phyloP scores from a whole-genome alignment of 495 filamentous ascomycete species.

The Margaritispora aquatica region DNA sequence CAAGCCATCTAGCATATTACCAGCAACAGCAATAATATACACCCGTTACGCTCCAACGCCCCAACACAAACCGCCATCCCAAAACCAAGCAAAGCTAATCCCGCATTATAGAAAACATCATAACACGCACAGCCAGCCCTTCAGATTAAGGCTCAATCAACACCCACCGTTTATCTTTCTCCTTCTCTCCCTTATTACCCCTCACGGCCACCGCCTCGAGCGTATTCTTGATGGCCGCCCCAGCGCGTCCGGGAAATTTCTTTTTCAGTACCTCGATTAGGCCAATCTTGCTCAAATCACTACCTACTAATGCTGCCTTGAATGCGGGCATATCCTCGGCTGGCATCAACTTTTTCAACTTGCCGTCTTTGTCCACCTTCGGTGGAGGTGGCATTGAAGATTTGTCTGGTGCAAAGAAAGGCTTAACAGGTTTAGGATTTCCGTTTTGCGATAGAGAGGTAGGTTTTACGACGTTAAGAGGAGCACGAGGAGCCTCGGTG shows the following conservation, averaged over 20 bases:
- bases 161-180: conserved; percentile 21
- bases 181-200: conserved; percentile 29
- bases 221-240: conserved; percentile 65
- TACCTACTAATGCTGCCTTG: conserved; percentile 16
- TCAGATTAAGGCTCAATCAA: conserved; percentile 1
- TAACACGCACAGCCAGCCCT: neutral
- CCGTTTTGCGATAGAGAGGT: conserved; percentile 5
- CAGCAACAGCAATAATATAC: neutral
- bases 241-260: conserved; percentile 62
- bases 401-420: conserved; percentile 11
- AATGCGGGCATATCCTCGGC: conserved; percentile 65
- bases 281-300: conserved; percentile 64
- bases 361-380: conserved; percentile 1
- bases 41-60: neutral
- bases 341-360: conserved; percentile 46
- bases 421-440: conserved; percentile 10
- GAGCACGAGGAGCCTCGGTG: conserved; percentile 32
- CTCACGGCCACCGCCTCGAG: conserved; percentile 63
- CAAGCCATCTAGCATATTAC: neutral
- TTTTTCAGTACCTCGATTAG: conserved; percentile 69
- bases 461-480: conserved; percentile 28
- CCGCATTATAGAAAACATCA: neutral
- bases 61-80: neutral
- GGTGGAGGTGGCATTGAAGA: conserved; percentile 2
- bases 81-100: neutral